A percentile compares a stretch with the other conserved stretches of the same genome.
Evolutionary conservation across 2,329 filamentous ascomycete species (phyloP).

Genomic region (Diaporthe humulicola): DNA sequence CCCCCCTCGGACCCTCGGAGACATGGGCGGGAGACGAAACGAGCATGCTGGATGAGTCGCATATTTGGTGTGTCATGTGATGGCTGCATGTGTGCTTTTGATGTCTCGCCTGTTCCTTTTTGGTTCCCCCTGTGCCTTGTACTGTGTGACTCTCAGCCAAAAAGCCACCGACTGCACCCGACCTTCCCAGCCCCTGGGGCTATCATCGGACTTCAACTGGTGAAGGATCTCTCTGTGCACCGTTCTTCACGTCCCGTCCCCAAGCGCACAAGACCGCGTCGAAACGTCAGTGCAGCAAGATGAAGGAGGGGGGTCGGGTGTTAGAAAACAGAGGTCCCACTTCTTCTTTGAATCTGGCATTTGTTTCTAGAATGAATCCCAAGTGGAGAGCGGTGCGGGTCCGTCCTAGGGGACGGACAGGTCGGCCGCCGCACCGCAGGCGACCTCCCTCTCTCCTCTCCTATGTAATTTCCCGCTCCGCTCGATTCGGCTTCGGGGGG

Average conservation of each 20-base stretch:
- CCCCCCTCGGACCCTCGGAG: not conserved
- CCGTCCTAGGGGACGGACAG: too few relatives aligned
- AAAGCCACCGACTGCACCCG: not conserved
- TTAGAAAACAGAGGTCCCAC: not conserved
- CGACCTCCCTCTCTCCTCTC: too few relatives aligned
- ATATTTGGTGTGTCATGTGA: conserved; percentile 31
- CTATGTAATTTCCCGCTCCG: conserved; percentile 11
- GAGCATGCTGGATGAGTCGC: not conserved
- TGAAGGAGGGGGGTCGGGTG: not conserved
- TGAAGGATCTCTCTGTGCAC: not conserved
- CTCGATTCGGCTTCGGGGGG: conserved; percentile 6
- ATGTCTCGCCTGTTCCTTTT: not conserved
- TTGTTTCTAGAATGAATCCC: conserved; percentile 3
- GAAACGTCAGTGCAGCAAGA: conserved; percentile 12
- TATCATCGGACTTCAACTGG: not conserved
- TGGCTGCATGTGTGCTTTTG: not conserved
- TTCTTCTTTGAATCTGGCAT: not conserved
- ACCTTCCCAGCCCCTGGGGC: not conserved
- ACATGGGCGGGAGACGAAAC: not conserved
- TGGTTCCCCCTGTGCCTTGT: not conserved
- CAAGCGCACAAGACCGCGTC: not conserved
- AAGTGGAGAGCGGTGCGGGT: not conserved
- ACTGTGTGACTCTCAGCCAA: not conserved
- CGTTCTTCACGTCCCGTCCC: not conserved
- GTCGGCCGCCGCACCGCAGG: not conserved